Base-by-base conservation (phyloP, 2,329 filamentous ascomycete species). In the Fusarium sp. region DNA sequence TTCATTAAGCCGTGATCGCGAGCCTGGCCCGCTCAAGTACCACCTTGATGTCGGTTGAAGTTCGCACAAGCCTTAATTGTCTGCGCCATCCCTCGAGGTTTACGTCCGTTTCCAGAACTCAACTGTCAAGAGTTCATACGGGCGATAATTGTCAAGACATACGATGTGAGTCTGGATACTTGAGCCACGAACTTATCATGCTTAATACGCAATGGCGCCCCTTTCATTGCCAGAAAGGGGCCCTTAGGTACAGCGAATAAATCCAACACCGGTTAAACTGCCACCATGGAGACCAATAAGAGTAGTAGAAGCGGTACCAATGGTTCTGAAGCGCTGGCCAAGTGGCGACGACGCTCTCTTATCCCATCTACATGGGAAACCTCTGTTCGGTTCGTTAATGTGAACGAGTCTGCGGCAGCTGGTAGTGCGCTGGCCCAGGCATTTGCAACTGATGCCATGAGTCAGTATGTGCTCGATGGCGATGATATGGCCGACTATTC, bases 381-480 rank as follows among this genome's bases (percentile, higher is more conserved):
- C 69, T 79, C 81, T 50, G 85, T 93, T 71, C 90, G 91, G 66
- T 77, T 85, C 61, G 81, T 94, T 67, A 81, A 82, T 66, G 85
- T 90, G 74, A 81, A 84, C 58, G 91, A 94, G 80, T 91, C 88
- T 81, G 88, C 89, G 75, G 86, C 88, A 76, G 92, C 91, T 31
- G 91, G 89, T 25, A 81, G 86, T 35, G 89, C 90, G 73, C 86
- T 96, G 70, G 90, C 92, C 45, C 88, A 93, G 76, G 90, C 92
- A 66, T 96, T 96, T 80, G 89, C 87, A 58, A 83, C 88, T 63
- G 92, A 96, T 77, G 87, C 91, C 59, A 85, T 93, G 66, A 88
- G 89, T 64, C 84, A 87, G 76, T 96, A 95, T 80, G 88, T 93
- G 73, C 83, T 94, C 72, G 87, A 92, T 74, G 88, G 89, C 43